Conservation (phyloP, 116 monocot species). For the Trichopus zeylanicus region DNA sequence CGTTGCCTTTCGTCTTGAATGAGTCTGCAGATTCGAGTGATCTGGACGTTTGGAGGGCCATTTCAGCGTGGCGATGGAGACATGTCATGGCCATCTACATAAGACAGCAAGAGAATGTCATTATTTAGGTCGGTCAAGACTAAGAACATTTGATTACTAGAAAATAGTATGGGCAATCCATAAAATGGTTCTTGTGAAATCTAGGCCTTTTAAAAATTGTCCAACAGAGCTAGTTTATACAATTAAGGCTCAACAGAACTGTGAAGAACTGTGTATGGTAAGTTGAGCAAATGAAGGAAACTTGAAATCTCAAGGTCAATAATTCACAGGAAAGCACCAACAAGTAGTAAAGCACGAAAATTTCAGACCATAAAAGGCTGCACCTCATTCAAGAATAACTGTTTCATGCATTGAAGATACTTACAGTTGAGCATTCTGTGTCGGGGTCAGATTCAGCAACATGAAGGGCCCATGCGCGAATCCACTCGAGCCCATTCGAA, state of each 20-base stretch:
- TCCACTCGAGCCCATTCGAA: constrained; percentile 84
- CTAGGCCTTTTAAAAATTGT: too few species aligned
- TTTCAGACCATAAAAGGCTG: not conserved
- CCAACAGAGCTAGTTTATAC: too few species aligned
- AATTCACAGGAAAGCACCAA: not conserved
- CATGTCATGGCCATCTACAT: constrained; percentile 88
- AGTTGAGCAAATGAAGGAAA: not conserved
- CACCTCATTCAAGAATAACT: not conserved
- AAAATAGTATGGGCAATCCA: too few species aligned
- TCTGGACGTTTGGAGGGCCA: constrained; percentile 86
- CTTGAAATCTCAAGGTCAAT: too few species aligned
- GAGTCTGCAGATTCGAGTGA: constrained; percentile 58
- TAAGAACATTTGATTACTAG: not conserved
- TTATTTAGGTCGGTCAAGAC: not conserved
- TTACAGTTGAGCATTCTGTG: constrained; percentile 74
- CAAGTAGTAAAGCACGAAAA: not conserved
- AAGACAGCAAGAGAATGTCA: not conserved
- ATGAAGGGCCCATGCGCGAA: constrained; percentile 76
- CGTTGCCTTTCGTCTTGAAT: constrained; percentile 15
- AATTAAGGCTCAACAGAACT: too few species aligned
- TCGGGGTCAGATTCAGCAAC: constrained; percentile 78
- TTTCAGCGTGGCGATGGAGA: constrained; percentile 84
- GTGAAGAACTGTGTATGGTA: too few species aligned
- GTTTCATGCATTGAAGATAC: constrained; percentile 9
- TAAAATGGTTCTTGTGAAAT: too few species aligned